Base-by-base conservation (phyloP, 495 filamentous ascomycete species). In the Podospora australis region DNA sequence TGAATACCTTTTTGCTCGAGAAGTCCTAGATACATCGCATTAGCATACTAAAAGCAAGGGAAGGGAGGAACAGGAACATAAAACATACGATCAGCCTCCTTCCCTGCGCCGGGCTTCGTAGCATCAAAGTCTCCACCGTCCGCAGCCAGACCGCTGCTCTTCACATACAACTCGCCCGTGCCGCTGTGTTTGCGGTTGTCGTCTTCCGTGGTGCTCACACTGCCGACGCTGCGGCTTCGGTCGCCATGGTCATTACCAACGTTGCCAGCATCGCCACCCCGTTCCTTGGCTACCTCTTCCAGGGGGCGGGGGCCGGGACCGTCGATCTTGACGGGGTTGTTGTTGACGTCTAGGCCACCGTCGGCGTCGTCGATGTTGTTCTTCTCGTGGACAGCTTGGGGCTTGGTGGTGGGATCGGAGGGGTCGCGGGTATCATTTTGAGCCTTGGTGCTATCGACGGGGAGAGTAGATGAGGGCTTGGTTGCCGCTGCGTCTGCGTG, bases 41-140 rank as follows among this genome's bases (percentile, higher is more conserved):
- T 35, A 56, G 34, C 36, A 46, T 16, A 21, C n/a, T 0, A 8
- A 9, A 38, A 45, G 8, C 6, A 43, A 50, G 52, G 44, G 13
- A 10, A 17, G 3, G 17, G 11, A 6, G n/a, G 8, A 44, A 7
- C 21, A 35, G 13, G 44, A 30, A 19, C 2, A 39, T 45, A 8
- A 28, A 25, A 74, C 81, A 67, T 69, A 84, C 82, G 72, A 56
- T 83, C 78, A 42, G 81, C 82, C 60, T 86, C 82, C 26, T 60
- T 58, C 0, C 80, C 82, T 6, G 82, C 82, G 6, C 82, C 82
- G 1, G 82, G 75, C 20, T 68, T 70, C 22, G 72, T 64, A 1
- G 79, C 82, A 54, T 86, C 82, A 50, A 86, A 85, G 45, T 86
- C 73, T 0, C 82, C 82, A 8, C 82, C 81, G 26, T 85, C 80